Evolutionary conservation across 2,329 filamentous ascomycete genomes (phyloP), one percentile per base, ranked within the genome.

Genomic region (Coleophoma eucalyptorum): DNA sequence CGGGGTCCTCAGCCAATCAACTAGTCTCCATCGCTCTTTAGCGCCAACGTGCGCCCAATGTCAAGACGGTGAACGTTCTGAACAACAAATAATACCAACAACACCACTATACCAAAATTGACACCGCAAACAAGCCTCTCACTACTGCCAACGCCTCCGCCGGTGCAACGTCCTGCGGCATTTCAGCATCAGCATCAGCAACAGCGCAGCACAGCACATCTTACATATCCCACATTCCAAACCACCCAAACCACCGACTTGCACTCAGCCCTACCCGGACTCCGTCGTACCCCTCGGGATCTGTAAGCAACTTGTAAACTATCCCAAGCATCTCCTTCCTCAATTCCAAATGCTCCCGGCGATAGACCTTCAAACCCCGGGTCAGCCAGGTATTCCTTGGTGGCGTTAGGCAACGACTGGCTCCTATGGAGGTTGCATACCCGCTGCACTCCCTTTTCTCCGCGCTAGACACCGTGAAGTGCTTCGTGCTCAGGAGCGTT

Each of bases 261-360:
- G 46, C 42, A 32, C 50, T 59, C 57, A 59, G 57, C 57, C 57
- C 55, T 59, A 59, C 57, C 57, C 57, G 57, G 54, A 47, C 46
- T 42, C 42, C 42, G 31, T 40, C 43, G 41, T 43, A 26, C 42
- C 5, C 20, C 42, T n/a, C 26, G 42, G 19, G 20, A 32, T 26
- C 42, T 26, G 20, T 15, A 11, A 13, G 20, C 20, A 26, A 2
- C 2, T 20, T 12, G 12, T 26, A 16, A 16, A 26, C 19, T 19
- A 12, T 15, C 8, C n/a, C 7, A 2, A 3, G 19, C 16, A 19
- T 26, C 42, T 26, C 20, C 11, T 26, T 12, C 40, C 40, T 3
- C 26, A 11, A 18, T 16, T 10, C n/a, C 42, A 31, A 3, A 6
- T 26, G 42, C 20, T 7, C 11, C 16, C 20, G 20, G 21, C 26